A percentile compares a stretch with the other conserved stretches of the same genome.
These are phyloP conservation scores for Wickerhamomyces hampshirensis DNA, from an alignment of 805 yeast genomes.

Conservation along the genomic window DNA sequence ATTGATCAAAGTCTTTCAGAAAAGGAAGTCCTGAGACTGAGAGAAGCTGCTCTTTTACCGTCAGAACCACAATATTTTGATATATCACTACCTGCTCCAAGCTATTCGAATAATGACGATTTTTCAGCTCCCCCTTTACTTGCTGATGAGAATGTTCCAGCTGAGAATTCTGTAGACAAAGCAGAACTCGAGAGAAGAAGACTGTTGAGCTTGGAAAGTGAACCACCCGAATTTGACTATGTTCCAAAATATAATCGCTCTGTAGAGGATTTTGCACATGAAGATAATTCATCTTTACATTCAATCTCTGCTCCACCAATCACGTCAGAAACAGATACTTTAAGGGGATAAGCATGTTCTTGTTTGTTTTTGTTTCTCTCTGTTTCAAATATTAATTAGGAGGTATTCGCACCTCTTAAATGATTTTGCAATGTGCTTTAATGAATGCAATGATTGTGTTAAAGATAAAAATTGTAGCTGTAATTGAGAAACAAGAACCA, in stretches of 20 bases:
- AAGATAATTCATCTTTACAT: neutral
- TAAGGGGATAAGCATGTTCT: neutral
- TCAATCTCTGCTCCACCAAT: neutral
- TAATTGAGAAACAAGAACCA: too few relatives aligned
- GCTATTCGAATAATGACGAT: conserved; percentile 8
- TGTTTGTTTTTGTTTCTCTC: neutral
- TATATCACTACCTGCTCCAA: conserved; percentile 17
- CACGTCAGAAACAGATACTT: conserved; percentile 1
- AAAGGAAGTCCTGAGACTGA: conserved; percentile 48
- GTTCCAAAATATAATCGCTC: conserved; percentile 22
- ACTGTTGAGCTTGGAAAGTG: conserved; percentile 35
- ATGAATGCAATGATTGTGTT: too few relatives aligned
- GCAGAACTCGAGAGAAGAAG: conserved; percentile 35
- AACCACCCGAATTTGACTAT: conserved; percentile 33
- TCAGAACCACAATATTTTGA: conserved; percentile 39
- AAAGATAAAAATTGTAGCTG: too few relatives aligned
- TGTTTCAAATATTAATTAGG: neutral
- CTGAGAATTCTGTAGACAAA: conserved; percentile 28
- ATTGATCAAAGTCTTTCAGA: conserved; percentile 36
- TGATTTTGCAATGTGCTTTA: too few relatives aligned
- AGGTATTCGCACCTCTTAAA: too few relatives aligned
- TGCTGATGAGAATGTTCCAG: too few relatives aligned
- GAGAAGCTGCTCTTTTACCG: conserved; percentile 59
- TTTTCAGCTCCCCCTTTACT: conserved; percentile 1
- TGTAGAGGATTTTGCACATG: conserved; percentile 1